Evolutionary conservation across 192 early-diverging fungal genomes (phyloP).

Genomic region (Linnemannia elongata): DNA sequence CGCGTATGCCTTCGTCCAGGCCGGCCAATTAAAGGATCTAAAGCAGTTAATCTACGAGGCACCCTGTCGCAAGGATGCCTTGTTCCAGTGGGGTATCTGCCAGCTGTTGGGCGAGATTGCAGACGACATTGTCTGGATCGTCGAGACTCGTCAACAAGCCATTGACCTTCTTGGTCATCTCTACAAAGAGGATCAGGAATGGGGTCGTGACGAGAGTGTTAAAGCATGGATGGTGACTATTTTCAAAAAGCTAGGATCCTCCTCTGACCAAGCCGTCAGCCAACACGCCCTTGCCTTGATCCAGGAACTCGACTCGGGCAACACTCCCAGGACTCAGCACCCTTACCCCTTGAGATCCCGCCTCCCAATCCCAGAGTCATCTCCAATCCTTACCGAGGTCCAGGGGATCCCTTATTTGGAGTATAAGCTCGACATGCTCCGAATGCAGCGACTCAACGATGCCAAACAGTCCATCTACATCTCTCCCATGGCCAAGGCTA

Average conservation of each 20-base stretch:
- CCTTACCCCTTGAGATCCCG: not conserved
- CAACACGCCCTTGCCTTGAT: not conserved
- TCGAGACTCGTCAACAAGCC: not conserved
- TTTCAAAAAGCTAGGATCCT: not conserved
- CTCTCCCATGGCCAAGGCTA: not conserved
- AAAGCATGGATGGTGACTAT: not conserved
- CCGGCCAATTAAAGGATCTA: not conserved
- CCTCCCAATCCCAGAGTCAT: not conserved
- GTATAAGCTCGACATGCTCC: not conserved
- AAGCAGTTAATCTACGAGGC: not conserved
- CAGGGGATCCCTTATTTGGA: not conserved
- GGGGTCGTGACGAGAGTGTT: not conserved
- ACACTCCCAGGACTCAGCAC: not conserved
- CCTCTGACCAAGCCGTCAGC: not conserved
- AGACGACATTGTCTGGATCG: not conserved
- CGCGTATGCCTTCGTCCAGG: not conserved
- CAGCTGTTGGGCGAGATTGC: constrained; percentile 3
- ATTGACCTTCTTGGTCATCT: not conserved
- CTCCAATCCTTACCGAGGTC: not conserved
- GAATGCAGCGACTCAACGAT: not conserved
- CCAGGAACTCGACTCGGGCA: not conserved
- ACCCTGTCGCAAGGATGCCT: not conserved
- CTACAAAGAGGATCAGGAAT: not conserved
- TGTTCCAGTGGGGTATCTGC: constrained; percentile 4
- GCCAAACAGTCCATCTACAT: not conserved